Percentiles rank a stretch among this genome's conserved stretches.
Conservation (phyloP, 805 yeast species). For the Lachancea lanzarotensis region DNA sequence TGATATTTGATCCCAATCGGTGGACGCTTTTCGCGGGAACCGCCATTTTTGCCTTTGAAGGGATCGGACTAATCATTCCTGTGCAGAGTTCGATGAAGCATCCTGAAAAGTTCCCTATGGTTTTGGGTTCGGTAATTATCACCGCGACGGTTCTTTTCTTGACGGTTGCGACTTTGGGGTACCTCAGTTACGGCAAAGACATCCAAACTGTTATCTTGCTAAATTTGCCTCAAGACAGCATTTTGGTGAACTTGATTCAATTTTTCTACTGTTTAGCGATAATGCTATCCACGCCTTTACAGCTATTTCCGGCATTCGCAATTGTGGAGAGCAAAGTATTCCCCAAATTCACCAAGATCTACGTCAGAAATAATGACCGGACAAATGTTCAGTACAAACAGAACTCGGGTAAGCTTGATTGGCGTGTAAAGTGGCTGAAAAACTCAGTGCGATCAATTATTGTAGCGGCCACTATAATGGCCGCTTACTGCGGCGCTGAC, state of each 20-base stretch:
- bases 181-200: conserved; percentile 57
- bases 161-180: conserved; percentile 60
- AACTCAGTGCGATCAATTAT: conserved; percentile 50
- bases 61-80: conserved; percentile 75
- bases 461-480: conserved; percentile 47
- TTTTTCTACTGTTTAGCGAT: conserved; percentile 69
- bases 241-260: conserved; percentile 57
- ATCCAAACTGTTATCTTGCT: conserved; percentile 64
- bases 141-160: conserved; percentile 60
- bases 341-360: conserved; percentile 29
- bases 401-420: conserved; percentile 50
- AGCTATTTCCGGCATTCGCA: conserved; percentile 71
- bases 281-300: conserved; percentile 72
- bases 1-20: conserved; percentile 45
- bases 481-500: conserved; percentile 63
- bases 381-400: conserved; percentile 17
- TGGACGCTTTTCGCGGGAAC: conserved; percentile 77
- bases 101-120: conserved; percentile 67
- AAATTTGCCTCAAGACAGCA: conserved; percentile 64
- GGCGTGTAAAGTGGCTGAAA: conserved; percentile 56
- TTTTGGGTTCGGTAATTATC: conserved; percentile 51
- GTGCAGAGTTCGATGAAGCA: conserved; percentile 75
- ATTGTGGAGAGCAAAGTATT: conserved; percentile 61
- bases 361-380: conserved; percentile 13
- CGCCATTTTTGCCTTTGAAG: conserved; percentile 84